Base-by-base conservation (phyloP, 2,329 filamentous ascomycete genomes). In the Alternaria sp. region DNA sequence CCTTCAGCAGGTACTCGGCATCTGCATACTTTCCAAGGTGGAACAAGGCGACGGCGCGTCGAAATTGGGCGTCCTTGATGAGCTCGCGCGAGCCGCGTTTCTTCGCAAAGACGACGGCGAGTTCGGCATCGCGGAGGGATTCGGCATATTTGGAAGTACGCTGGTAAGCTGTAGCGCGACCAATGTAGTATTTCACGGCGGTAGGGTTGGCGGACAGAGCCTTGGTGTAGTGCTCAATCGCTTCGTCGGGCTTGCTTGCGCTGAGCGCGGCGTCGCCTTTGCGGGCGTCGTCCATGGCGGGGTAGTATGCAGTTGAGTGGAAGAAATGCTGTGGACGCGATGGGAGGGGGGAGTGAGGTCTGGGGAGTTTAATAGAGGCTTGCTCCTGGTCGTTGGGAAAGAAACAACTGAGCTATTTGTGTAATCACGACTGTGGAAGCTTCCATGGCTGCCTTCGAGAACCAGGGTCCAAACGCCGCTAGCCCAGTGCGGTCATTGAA, bases 51-150 rank as follows among this genome's bases (percentile, higher is more conserved):
- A 96, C 86, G 5, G 87, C 90, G 36, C 94, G 87, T 67, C 93
- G 87, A 70, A 95, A 86, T 71, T 97, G 92, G 2, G 91, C 89
- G n/a, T 92, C 86, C 44, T 88, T 83, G 75, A 97, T 92, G 29
- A 90, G 84, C 64, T 92, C 87, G 50, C 90, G 87, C 69, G 89
- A 90, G 31, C 85, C 90, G 39, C 94, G 89, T 62, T 89, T 83
- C 42, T 95, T 84, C 1, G 92, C 90, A 23, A 85, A 82, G 2
- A 86, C 81, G 55, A 86, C 83, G 50, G 87, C 81, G 37, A 78
- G 70, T 49, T 83, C 79, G 52, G 81, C 81, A 61, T 83, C 82
- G 45, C 68, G 58, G 29, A 83, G 79, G n/a, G 65, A 82, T 58
- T 87, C 78, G 23, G 80, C 71, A 41, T 83, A 80, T 44, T 70